Evolutionary conservation across 2,329 filamentous ascomycete species (phyloP), one percentile per base, ranked within the genome.

Genomic region (Aspergillus sp.): DNA sequence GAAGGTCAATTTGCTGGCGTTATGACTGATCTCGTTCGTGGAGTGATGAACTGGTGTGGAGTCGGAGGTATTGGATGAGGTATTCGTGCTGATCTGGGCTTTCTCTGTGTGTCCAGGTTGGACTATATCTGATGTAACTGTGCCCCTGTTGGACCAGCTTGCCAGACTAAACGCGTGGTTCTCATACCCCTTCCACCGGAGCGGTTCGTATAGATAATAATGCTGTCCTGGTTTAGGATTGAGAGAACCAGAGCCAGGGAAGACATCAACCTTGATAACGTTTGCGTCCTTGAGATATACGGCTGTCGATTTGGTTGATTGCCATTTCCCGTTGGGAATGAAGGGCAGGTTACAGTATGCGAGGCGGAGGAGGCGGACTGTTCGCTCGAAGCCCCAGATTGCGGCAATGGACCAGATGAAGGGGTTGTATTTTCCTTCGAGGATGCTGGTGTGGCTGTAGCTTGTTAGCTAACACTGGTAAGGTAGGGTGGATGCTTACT

Each of bases 301-400:
- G 0, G 15, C 47, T 1, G 12, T 20, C 0, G 19, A 39, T 2
- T 17, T 20, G 3, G 46, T 24, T 2, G 47, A 13, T 5, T 15
- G 6, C 4, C 13, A 4, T 11, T 20, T 11, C 5, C 27, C 27
- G 3, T 51, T 39, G 20, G 46, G 30, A 2, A 22, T 19, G 13
- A 74, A 57, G 46, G 66, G 64, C n/a, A 76, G 52, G 46, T 78
- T 77, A 65, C 76, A 79, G 55, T 71, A 73, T n/a, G 74, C 53
- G 13, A 79, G 51, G 30, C 78, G 74, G 5, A 42, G 19, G 39
- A 53, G 37, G 30, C 57, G 57, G 2, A 57, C 4, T 5, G 17
- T 8, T n/a, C 80, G 73, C 51, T 83, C 80, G 24, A 80, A 71
- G 11, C 68, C 27, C 81, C 80, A 83, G 30, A 83, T 70, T 3